Evolutionary conservation across 495 filamentous ascomycete genomes (phyloP).

Genomic region (Hypoxylon subgilvum): DNA sequence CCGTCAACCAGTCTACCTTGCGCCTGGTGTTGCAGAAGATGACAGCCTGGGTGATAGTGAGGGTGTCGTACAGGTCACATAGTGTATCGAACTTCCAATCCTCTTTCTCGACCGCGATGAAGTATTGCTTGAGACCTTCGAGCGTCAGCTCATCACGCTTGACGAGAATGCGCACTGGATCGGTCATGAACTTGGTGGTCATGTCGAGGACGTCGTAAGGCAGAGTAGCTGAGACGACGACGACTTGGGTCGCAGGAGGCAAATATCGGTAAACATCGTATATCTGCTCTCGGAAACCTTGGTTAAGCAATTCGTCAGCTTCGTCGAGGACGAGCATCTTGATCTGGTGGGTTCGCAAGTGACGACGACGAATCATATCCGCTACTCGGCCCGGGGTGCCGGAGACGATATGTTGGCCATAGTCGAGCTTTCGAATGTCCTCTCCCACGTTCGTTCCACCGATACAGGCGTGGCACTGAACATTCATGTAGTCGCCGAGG

Average conservation of each 20-base stretch:
- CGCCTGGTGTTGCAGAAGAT: constrained; percentile 99
- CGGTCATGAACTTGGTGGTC: constrained; percentile 99
- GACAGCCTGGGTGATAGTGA: constrained; percentile 98
- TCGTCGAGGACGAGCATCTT: constrained; percentile 99
- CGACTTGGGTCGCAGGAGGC: constrained; percentile 94
- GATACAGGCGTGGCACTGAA: constrained; percentile 98
- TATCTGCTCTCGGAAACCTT: constrained; percentile 98
- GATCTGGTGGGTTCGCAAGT: constrained; percentile 90
- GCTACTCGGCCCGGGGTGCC: constrained; percentile 95
- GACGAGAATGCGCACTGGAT: constrained; percentile 97
- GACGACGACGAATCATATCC: constrained; percentile 98
- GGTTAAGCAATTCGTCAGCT: constrained; percentile 88
- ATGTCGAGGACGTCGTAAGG: constrained; percentile 98
- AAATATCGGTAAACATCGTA: constrained; percentile 99
- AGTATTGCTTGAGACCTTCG: constrained; percentile 98
- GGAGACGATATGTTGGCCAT: constrained; percentile 95
- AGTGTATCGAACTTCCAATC: constrained; percentile 99
- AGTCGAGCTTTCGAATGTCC: constrained; percentile 95
- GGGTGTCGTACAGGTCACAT: constrained; percentile 97
- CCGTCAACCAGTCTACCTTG: constrained; percentile 99
- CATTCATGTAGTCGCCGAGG: constrained; percentile 98
- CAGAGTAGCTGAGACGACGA: constrained; percentile 95
- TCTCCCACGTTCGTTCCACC: constrained; percentile 97
- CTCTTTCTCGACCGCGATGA: constrained; percentile 99
- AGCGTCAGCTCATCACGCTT: constrained; percentile 99